phyloP scores from a whole-genome alignment of 1,284 basidiomycete species.

The Apiotrichum gamsii region DNA sequence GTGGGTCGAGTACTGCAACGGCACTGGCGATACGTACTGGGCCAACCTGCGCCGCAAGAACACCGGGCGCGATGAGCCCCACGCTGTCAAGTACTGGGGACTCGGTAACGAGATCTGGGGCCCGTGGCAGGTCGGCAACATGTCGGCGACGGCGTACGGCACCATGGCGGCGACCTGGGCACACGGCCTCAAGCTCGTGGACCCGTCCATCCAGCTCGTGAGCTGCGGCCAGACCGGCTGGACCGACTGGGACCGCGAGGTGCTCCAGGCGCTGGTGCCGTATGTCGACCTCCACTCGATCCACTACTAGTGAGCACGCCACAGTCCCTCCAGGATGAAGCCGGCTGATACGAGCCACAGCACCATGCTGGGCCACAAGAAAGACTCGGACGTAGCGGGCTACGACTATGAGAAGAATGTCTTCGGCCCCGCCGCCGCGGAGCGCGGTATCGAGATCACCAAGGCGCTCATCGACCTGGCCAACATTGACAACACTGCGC shows the following conservation, averaged over 20 bases:
- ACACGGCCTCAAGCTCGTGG: constrained; percentile 57
- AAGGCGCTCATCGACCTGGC: constrained; percentile 48
- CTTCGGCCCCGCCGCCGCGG: constrained; percentile 48
- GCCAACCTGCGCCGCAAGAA: constrained; percentile 57
- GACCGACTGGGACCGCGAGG: constrained; percentile 48
- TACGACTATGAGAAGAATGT: constrained; percentile 50
- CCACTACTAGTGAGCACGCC: constrained; percentile 45
- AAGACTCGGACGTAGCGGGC: constrained; percentile 9
- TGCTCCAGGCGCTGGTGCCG: constrained; percentile 37
- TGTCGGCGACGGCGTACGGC: constrained; percentile 57
- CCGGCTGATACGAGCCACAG: no score
- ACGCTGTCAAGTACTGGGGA: constrained; percentile 52
- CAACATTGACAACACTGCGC: constrained; percentile 29
- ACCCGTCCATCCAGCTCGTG: constrained; percentile 56
- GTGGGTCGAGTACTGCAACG: constrained; percentile 64
- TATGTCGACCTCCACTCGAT: constrained; percentile 47
- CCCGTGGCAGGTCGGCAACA: constrained; percentile 62
- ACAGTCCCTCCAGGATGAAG: no score
- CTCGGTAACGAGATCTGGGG: constrained; percentile 55
- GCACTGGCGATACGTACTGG: constrained; percentile 51
- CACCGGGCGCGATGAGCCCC: constrained; percentile 57
- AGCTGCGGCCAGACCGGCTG: constrained; percentile 56
- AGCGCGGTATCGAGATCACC: constrained; percentile 47
- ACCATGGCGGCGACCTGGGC: constrained; percentile 60
- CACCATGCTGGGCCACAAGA: constrained; percentile 32